Evolutionary conservation across 2,329 filamentous ascomycete genomes (phyloP), one percentile per base, ranked within the genome.

Genomic region (Penicillium sp.): DNA sequence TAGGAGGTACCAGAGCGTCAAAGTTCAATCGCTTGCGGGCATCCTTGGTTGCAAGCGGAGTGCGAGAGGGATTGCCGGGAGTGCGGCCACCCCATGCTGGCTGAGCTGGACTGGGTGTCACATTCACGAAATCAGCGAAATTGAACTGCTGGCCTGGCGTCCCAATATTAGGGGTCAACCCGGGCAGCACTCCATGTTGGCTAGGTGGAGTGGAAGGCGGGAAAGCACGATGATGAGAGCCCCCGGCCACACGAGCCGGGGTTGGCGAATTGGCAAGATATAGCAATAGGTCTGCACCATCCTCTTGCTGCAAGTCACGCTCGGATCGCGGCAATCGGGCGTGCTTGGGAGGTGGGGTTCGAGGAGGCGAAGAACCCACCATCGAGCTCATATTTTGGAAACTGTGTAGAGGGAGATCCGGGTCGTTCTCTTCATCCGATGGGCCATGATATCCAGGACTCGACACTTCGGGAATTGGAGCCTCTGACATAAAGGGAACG

Each of bases 121-220:
- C 90, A 66, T 96, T 95, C 60, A 96, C 83, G 66, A 95, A 98
- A 60, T 98, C 92, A 35, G 88, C 80, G 67, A 96, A 94, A 68
- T 96, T 93, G 65, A 96, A 93, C 33, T 73, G 77, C 57, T 89
- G 84, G 11, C 82, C 82, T 0, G 90, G 90, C 1, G 90, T 96
- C 47, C 78, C 80, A 35, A 80, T 74, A 32, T 74, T 73, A 30
- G 65, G 62, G 18, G 75, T 72, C 37, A 79, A 64, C 37, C 74
- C 69, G 33, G 70, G 68, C 30, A 74, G 61, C 16, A 59, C 56
- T 11, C 63, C 61, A 50, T 73, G 79, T 59, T 80, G 82, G 37
- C 80, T 79, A 3, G 84, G 84, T 22, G 84, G 84, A n/a, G 84
- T 89, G 8, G 82, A 85, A 1, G 82, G 82, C 16, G 81, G 79